Base-by-base conservation (phyloP, 2,329 filamentous ascomycete species). In the Teratosphaeria gauchensis region DNA sequence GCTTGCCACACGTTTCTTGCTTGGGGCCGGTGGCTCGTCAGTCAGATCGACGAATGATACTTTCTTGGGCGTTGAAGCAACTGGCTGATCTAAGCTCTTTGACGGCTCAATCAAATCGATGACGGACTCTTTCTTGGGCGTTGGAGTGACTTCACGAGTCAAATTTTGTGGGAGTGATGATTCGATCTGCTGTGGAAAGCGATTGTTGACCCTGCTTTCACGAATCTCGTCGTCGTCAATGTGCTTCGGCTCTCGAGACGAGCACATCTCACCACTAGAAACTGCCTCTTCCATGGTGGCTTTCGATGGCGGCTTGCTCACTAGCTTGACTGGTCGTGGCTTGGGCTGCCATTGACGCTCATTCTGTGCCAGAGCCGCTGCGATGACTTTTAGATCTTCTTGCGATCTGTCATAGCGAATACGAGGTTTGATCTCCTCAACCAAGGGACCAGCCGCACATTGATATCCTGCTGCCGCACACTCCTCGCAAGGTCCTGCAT, bases 381-480 rank as follows among this genome's bases (percentile, higher is more conserved):
- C 42, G n/a, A 48, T 48, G 19, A 48, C 19, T 6, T 48, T 48
- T 16, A 48, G 5, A 48, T 48, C 42, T 48, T 16, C 42, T 21
- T 5, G 42, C 16, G 16, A 4, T 6, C 42, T 19, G 3, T 64
- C 60, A n/a, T 59, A 63, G 35, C 67, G 57, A 32, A 67, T 56
- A 3, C 69, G 63, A 6, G 57, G 53, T 4, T 58, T 58, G 4
- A 68, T 64, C 33, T 56, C 59, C 4, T 67, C 64, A 53, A 65
- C 63, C 1, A 62, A 64, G 5, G 74, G 75, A 3, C 74, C 75
- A 11, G 74, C 75, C 12, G 74, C 55, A 59, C 75, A 77, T 2
- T 62, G 61, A n/a, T 64, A 61, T 1, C 65, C 67, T 21, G 56
- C 61, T 3, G 64, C 58, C 4, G 38, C 57, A 59, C 74, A 76